Conservation (phyloP, 306 rosid genomes). For the Malus domestica region ASM211411v1 NC_041797.1:1396501-1397000, state of each 20-base stretch:
- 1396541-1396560: conserved; percentile 86
- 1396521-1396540: not conserved
- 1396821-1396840: not conserved
- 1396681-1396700: not conserved
- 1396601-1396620: conserved; percentile 17
- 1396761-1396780: conserved; percentile 1
- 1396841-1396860: not conserved
- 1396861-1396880: not conserved
- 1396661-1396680: not conserved
- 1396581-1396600: conserved; percentile 17
- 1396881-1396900: not conserved
- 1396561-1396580: conserved; percentile 61
- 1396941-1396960: not conserved
- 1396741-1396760: not conserved
- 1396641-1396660: not conserved
- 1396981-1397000: not conserved
- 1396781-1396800: not conserved
- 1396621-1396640: not conserved
- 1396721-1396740: not conserved
- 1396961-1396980: not conserved
- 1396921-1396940: not conserved
- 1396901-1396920: not conserved
- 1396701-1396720: not conserved
- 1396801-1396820: not conserved
- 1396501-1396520: not conserved